These are phyloP conservation scores for Suillus weaverae DNA, from an alignment of 768 basidiomycete species.

Conservation along the genomic window DNA sequence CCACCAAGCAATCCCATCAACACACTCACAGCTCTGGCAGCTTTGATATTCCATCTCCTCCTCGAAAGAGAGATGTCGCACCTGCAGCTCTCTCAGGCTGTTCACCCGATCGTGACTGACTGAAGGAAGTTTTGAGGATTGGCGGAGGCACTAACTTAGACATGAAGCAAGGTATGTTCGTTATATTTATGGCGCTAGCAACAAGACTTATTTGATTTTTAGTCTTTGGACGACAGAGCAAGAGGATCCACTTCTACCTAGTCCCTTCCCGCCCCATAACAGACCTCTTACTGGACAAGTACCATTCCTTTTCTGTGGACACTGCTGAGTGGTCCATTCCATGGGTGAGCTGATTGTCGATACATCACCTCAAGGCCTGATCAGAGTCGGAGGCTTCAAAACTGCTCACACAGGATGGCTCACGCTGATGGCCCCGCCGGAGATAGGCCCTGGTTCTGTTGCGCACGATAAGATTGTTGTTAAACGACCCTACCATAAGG, in stretches of 20 bases:
- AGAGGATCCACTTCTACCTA: constrained; percentile 1
- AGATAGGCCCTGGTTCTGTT: background rate
- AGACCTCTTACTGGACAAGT: background rate
- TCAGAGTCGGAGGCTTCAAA: constrained; percentile 6
- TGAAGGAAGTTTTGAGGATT: constrained; percentile 4
- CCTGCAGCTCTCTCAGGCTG: background rate
- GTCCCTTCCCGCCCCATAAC: background rate
- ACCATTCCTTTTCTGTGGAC: background rate
- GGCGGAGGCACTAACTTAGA: constrained; percentile 4
- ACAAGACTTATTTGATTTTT: background rate
- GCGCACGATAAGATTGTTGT: background rate
- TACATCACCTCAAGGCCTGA: background rate
- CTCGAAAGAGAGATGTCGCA: background rate
- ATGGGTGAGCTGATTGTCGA: background rate
- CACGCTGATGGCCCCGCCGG: background rate
- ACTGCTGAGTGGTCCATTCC: background rate
- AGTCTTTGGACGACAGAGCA: background rate
- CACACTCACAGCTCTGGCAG: constrained; percentile 4
- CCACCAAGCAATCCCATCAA: constrained; percentile 1
- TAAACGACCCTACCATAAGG: constrained; percentile 4
- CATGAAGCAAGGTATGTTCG: constrained; percentile 4
- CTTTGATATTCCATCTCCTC: background rate
- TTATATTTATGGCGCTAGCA: background rate
- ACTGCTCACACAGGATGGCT: constrained; percentile 7
- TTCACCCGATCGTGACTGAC: background rate